Base-by-base conservation (phyloP, 2,329 filamentous ascomycete genomes). In the Colletotrichum noveboracense region DNA sequence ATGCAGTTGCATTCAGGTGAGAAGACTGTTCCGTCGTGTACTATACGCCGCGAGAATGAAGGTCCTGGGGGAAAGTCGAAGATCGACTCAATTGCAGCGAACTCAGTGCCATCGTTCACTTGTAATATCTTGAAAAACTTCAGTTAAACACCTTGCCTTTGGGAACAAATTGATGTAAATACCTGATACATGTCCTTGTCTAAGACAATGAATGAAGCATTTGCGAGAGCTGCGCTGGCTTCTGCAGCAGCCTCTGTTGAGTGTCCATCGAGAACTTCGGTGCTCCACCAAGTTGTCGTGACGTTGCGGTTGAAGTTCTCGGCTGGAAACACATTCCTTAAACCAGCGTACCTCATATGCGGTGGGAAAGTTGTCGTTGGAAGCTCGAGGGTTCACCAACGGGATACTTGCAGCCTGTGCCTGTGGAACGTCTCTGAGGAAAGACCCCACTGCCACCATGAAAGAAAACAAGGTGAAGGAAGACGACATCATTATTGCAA, bases 1-100 rank as follows among this genome's bases (percentile, higher is more conserved):
- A 77, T 68, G 28, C 74, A 77, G 26, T 77, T 78, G 48, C 71
- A 78, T 18, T 78, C 76, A 3, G 77, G 77, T 1, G 77, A 71
- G 68, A 61, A 78, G 6, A 78, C 76, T 1, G 76, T 78, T 30
- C 73, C 76, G 28, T 78, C 77, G 21, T 77, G 76, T 1, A 75
- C 67, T 7, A 78, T 13, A 3, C 77, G 76, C 2, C 75, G 74
- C 16, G 77, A 69, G 26, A 72, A 78, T 3, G 67, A 72, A 16
- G 76, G 77, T 7, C 32, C 52, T 0, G 62, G 36, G 0, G 36
- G 62, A 3, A 66, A 66, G 24, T 48, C 62, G 3, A 66, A 66
- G 62, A 66, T 66, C 10, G 62, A 48, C 62, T 66, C 62, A 8
- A 66, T 28, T 6, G 7, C 24, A 13, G 9, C 3, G 16, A 7